phyloP scores from a whole-genome alignment of 2,329 filamentous ascomycete genomes.

The Alternaria tenuissima region DNA sequence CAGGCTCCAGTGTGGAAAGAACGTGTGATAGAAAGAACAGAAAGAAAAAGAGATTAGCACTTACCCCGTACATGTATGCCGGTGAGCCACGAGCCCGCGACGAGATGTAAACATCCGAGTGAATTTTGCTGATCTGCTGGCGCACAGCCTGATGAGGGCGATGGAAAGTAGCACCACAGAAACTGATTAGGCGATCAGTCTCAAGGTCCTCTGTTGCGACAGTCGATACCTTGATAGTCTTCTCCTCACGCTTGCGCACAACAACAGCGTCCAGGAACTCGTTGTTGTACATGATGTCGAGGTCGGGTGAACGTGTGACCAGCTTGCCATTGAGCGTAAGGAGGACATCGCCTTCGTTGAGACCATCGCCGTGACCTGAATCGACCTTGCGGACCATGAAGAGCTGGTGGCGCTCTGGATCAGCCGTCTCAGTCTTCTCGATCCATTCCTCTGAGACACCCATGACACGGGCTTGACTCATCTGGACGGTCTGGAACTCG shows the following conservation, averaged over 20 bases:
- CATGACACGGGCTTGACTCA: constrained; percentile 97
- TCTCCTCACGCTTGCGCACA: constrained; percentile 82
- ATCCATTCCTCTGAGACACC: constrained; percentile 97
- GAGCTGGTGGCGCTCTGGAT: constrained; percentile 91
- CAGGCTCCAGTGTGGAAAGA: not conserved
- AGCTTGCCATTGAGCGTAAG: constrained; percentile 90
- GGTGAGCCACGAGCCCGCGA: constrained; percentile 64
- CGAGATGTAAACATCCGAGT: constrained; percentile 95
- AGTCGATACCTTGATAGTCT: constrained; percentile 79
- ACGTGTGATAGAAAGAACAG: constrained; percentile 50
- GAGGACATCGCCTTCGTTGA: constrained; percentile 91
- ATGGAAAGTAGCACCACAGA: constrained; percentile 94
- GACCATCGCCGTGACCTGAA: constrained; percentile 67
- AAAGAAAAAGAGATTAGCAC: constrained; percentile 27
- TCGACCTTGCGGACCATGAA: constrained; percentile 97
- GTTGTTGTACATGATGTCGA: constrained; percentile 96
- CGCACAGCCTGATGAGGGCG: constrained; percentile 94
- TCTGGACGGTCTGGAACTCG: constrained; percentile 93
- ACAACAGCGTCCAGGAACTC: constrained; percentile 84
- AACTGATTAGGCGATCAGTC: constrained; percentile 89
- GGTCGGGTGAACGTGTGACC: constrained; percentile 89
- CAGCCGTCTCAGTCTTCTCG: constrained; percentile 83
- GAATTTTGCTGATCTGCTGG: constrained; percentile 95
- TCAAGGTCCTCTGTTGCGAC: constrained; percentile 90
- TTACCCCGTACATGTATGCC: constrained; percentile 46